phyloP scores from a whole-genome alignment of 352 stramenopile genomes.

The Phytophthora chlamydospora region DNA sequence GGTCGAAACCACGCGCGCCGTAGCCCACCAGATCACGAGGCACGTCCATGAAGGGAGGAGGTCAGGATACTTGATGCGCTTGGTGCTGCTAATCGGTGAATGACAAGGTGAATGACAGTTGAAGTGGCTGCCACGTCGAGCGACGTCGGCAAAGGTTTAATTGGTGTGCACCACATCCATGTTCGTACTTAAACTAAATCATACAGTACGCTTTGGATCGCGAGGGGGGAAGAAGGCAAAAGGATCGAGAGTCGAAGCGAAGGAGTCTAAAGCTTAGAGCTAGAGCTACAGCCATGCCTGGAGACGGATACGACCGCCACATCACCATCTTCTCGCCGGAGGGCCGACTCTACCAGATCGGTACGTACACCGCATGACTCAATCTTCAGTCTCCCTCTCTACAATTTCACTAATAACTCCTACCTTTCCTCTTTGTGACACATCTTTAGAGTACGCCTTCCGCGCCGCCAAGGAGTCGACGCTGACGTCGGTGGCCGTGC shows the following conservation, averaged over 20 bases:
- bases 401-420: slow-evolving; percentile 1
- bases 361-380: slow-evolving; percentile 35
- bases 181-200: neutral
- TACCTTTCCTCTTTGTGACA: slow-evolving; percentile 90
- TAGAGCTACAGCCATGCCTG: slow-evolving; percentile 60
- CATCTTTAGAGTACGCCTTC: slow-evolving; percentile 96
- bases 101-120: slow-evolving; percentile 14
- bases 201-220: too few species aligned
- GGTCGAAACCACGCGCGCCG: slow-evolving; percentile 66
- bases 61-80: neutral
- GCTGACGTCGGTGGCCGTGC: slow-evolving; percentile 96
- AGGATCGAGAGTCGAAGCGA: slow-evolving; percentile 19
- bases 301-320: slow-evolving; percentile 91
- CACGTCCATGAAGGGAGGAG: slow-evolving; percentile 10
- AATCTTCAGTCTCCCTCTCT: neutral
- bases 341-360: slow-evolving; percentile 98
- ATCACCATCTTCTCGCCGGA: slow-evolving; percentile 99
- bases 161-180: too few species aligned
- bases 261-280: too few species aligned
- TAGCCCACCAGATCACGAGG: slow-evolving; percentile 91
- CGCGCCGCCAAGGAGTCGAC: slow-evolving; percentile 95
- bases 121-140: slow-evolving; percentile 7
- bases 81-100: slow-evolving; percentile 9
- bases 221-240: slow-evolving; percentile 12
- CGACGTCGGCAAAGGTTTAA: neutral